Base-by-base conservation (phyloP, 1,284 basidiomycete genomes). In the Microbotryum scabiosae region DNA sequence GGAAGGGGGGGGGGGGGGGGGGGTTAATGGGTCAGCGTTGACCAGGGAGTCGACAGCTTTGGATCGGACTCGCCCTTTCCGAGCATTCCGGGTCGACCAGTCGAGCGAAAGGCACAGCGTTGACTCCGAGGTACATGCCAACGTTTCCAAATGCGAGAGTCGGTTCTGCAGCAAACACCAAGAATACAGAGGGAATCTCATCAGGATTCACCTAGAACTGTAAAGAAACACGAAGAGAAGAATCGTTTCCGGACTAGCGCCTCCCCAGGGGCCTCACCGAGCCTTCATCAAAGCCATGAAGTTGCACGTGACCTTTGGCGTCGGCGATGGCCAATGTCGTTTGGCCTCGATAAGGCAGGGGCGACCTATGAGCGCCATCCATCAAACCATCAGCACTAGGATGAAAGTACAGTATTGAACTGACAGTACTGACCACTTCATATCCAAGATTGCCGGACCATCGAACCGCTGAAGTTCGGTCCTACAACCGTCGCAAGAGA, bases 31-130 rank as follows among this genome's bases (percentile, higher is more conserved):
- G 30, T 30, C 30, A 30, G 30, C 30, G 10, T 30, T 30, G 30
- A 30, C 10, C 30, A 30, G 30, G 30, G 30, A 30, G 30, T 9
- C 8, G 30, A 30, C 30, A 30, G 30, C 30, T 30, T 1, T 30
- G 10, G 8, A 30, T 52, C 46, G 41, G 25, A 21, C 45, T 26
- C 3, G 47, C 20, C 30, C n/a, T 48, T 23, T 50, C 23, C 30
- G 16, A 25, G 46, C 20, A 8, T 41, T 78, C 10, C 86, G 80
- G 67, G 86, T 85, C 1, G 86, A 87, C 87, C 89, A 94, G 73
- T 93, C 91, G 25, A 94, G 76, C 3, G 90, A 93, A 23, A 96
- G 81, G 70, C 88, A 90, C 1, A 96, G 77, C 1, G 80, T 80
- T 20, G 83, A 79, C 0, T 80, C 73, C 0, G 82, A 73, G 10